A percentile compares a stretch with the other conserved stretches of the same genome.
These are phyloP conservation scores for Diplocarpon rosae DNA, from an alignment of 2,329 filamentous ascomycete species.

Conservation along the genomic window DNA sequence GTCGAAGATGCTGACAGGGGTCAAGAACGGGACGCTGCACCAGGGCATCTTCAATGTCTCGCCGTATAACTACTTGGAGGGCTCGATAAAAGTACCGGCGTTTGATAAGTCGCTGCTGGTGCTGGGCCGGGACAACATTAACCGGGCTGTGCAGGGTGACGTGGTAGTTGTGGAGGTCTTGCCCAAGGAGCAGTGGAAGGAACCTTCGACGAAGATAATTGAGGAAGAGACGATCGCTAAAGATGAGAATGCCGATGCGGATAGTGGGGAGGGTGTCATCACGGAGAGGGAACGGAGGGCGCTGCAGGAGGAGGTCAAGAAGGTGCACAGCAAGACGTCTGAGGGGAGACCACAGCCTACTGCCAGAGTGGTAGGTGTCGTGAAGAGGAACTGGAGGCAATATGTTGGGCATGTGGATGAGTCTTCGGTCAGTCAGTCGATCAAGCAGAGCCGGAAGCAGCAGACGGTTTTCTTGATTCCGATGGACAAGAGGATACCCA, in stretches of 20 bases:
- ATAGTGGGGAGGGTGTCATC: slow-evolving; percentile 66
- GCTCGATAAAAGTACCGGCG: slow-evolving; percentile 76
- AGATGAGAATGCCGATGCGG: slow-evolving; percentile 85
- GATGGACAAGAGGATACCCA: slow-evolving; percentile 97
- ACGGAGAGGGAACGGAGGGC: slow-evolving; percentile 78
- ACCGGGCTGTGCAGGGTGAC: slow-evolving; percentile 84
- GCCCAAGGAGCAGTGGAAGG: slow-evolving; percentile 93
- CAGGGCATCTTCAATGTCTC: slow-evolving; percentile 95
- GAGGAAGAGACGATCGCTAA: slow-evolving; percentile 87
- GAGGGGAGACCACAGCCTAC: slow-evolving; percentile 82
- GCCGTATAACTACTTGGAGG: slow-evolving; percentile 95
- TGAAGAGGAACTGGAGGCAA: slow-evolving; percentile 95
- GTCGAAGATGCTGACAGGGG: slow-evolving; percentile 88
- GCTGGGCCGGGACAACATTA: slow-evolving; percentile 90
- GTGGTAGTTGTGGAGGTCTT: slow-evolving; percentile 87
- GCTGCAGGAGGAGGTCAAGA: slow-evolving; percentile 83
- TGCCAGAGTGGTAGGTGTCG: slow-evolving; percentile 79
- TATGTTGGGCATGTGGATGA: slow-evolving; percentile 94
- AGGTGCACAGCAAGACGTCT: slow-evolving; percentile 62
- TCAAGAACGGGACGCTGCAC: slow-evolving; percentile 80
- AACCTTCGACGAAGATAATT: slow-evolving; percentile 87
- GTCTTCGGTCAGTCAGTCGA: slow-evolving; percentile 64
- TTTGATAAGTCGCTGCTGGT: slow-evolving; percentile 85
- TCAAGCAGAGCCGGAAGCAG: slow-evolving; percentile 69
- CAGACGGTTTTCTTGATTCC: slow-evolving; percentile 91